These are phyloP conservation scores for Fragilariopsis cylindrus DNA, from an alignment of 108 stramenopile genomes.

Conservation along the genomic window DNA sequence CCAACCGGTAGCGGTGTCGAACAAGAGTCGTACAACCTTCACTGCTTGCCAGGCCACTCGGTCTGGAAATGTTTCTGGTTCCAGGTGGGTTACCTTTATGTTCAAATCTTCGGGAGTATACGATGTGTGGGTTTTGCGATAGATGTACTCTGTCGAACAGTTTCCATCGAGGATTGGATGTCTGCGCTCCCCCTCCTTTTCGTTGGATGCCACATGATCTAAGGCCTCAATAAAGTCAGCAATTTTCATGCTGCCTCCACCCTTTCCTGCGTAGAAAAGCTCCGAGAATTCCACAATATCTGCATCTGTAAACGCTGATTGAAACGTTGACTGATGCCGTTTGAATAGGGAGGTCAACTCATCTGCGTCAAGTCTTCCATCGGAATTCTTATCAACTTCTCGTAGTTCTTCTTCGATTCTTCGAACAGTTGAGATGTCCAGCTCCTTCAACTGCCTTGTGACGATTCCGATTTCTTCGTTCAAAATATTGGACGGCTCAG, in stretches of 20 bases:
- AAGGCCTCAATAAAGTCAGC: conserved; percentile 69
- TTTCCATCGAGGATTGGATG: conserved; percentile 30
- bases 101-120: conserved; percentile 70
- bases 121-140: conserved; percentile 61
- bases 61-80: conserved; percentile 50
- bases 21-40: conserved; percentile 57
- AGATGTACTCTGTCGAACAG: conserved; percentile 37
- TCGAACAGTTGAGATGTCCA: conserved; percentile 56
- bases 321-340: conserved; percentile 36
- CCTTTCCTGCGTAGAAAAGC: conserved; percentile 64
- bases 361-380: conserved; percentile 65
- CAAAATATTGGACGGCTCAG: neutral
- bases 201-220: conserved; percentile 38
- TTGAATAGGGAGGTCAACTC: conserved; percentile 64
- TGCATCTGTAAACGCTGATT: conserved; percentile 56
- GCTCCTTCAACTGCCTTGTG: conserved; percentile 16
- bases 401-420: conserved; percentile 75
- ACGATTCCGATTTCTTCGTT: neutral
- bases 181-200: conserved; percentile 5
- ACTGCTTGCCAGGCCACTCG: conserved; percentile 60
- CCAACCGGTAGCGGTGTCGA: conserved; percentile 75
- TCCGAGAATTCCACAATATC: conserved; percentile 77
- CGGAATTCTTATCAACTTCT: conserved; percentile 46
- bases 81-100: conserved; percentile 64
- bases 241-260: conserved; percentile 55